A percentile compares a stretch with the other conserved stretches of the same genome.
These are phyloP conservation scores for Pichia cabralensis DNA, from an alignment of 805 yeast species.

Conservation along the genomic window DNA sequence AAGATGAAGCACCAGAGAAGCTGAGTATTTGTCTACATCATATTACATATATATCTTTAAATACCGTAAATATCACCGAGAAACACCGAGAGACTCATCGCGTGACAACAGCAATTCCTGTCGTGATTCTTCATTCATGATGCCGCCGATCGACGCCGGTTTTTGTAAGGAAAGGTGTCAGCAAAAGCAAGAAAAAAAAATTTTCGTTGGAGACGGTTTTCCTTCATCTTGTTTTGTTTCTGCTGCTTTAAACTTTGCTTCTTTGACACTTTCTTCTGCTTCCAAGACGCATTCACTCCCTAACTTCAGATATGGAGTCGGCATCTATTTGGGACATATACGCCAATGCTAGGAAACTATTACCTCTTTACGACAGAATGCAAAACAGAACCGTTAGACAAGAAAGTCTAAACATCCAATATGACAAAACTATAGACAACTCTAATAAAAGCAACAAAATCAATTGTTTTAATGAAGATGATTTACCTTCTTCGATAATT, in stretches of 20 bases:
- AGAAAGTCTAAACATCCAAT: constrained; percentile 19
- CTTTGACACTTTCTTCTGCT: not conserved
- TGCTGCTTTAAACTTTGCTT: too few relatives aligned
- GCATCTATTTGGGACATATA: constrained; percentile 29
- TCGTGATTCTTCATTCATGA: too few relatives aligned
- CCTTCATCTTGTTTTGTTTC: not conserved
- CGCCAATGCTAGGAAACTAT: constrained; percentile 22
- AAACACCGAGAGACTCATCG: too few relatives aligned
- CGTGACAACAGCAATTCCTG: too few relatives aligned
- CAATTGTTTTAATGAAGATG: not conserved
- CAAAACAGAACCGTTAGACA: constrained; percentile 20
- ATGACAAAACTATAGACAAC: not conserved
- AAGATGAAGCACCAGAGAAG: not conserved
- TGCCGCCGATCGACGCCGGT: not conserved
- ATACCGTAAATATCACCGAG: too few relatives aligned
- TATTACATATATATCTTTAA: too few relatives aligned
- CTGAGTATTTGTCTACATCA: too few relatives aligned
- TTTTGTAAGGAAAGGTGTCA: too few relatives aligned
- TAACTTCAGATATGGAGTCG: not conserved
- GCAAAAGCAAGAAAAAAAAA: too few relatives aligned
- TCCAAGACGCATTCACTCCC: not conserved
- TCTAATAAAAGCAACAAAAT: not conserved
- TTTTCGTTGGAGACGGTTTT: too few relatives aligned
- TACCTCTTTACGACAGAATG: constrained; percentile 27
- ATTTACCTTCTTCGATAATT: too few relatives aligned